Percentiles rank a stretch among this genome's conserved stretches.
Evolutionary conservation across 2,329 filamentous ascomycete genomes (phyloP).

Genomic region (Cytospora paraplurivora): DNA sequence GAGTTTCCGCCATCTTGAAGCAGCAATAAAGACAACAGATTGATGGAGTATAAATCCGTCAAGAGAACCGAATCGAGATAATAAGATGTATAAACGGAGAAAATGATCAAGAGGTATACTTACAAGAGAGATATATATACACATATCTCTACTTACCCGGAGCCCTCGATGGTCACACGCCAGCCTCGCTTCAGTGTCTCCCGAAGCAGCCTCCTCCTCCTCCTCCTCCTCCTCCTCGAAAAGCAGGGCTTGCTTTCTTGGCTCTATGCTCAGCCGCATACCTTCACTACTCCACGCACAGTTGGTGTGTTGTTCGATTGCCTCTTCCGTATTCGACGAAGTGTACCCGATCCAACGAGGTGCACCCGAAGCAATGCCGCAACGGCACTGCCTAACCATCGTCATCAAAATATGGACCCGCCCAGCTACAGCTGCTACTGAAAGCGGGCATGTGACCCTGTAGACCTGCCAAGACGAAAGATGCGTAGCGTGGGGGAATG

Average conservation of each 20-base stretch:
- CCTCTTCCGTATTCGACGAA: no score
- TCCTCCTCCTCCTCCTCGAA: not conserved
- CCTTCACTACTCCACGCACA: no score
- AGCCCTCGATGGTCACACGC: not conserved
- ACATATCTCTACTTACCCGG: not conserved
- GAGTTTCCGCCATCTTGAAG: conserved; percentile 7
- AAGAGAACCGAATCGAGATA: no score
- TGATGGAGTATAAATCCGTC: no score
- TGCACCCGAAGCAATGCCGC: not conserved
- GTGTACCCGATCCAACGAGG: no score
- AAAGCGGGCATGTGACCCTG: not conserved
- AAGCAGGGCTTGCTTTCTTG: conserved; percentile 1
- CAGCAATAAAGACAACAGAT: not conserved
- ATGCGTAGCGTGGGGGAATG: not conserved
- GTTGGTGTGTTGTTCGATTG: no score
- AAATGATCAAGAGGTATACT: not conserved
- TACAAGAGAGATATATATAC: not conserved
- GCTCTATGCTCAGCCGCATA: not conserved
- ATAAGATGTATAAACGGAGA: not conserved
- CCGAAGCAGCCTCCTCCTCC: no score
- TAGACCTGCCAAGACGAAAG: not conserved
- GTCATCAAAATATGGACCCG: not conserved
- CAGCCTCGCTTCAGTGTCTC: not conserved
- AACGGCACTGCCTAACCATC: not conserved
- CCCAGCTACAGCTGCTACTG: not conserved